These are phyloP conservation scores for Protea cynaroides DNA, from an alignment of 164 flowering plant genomes.

Conservation along the genomic window DNA sequence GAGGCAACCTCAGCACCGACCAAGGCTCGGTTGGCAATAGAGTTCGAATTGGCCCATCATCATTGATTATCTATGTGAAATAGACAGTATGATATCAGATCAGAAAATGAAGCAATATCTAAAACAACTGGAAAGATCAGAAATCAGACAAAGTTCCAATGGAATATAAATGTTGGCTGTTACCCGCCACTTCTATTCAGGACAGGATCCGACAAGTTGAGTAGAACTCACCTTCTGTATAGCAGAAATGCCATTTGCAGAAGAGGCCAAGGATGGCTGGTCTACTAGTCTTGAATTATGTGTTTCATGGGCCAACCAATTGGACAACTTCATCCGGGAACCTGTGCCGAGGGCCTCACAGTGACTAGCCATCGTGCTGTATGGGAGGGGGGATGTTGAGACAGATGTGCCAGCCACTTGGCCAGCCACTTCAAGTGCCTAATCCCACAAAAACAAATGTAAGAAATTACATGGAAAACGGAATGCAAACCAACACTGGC, in stretches of 20 bases:
- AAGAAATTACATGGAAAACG: not conserved
- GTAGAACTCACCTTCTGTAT: slow-evolving; percentile 29
- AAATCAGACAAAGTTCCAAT: not conserved
- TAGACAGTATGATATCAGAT: not conserved
- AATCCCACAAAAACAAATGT: not conserved
- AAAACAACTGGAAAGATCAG: too few species aligned
- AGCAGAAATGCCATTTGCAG: slow-evolving; percentile 17
- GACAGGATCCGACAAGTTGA: slow-evolving; percentile 2
- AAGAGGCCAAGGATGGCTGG: slow-evolving; percentile 21
- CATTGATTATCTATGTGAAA: slow-evolving; percentile 29
- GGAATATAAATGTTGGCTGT: not conserved
- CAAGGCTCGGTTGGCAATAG: slow-evolving; percentile 30
- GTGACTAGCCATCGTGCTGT: slow-evolving; percentile 76
- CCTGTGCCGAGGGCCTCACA: slow-evolving; percentile 83
- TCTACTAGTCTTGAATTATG: slow-evolving; percentile 20
- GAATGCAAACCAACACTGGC: not conserved
- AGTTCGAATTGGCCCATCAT: slow-evolving; percentile 11
- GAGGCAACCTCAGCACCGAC: slow-evolving; percentile 75
- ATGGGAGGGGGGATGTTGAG: slow-evolving; percentile 80
- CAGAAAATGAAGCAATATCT: too few species aligned
- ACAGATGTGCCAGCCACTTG: slow-evolving; percentile 81
- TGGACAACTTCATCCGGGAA: slow-evolving; percentile 71
- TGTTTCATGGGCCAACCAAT: slow-evolving; percentile 63
- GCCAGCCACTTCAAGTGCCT: slow-evolving; percentile 94
- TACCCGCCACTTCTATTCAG: not conserved